phyloP scores from a whole-genome alignment of 2,329 filamentous ascomycete genomes.

The Pyricularia grisea region DNA sequence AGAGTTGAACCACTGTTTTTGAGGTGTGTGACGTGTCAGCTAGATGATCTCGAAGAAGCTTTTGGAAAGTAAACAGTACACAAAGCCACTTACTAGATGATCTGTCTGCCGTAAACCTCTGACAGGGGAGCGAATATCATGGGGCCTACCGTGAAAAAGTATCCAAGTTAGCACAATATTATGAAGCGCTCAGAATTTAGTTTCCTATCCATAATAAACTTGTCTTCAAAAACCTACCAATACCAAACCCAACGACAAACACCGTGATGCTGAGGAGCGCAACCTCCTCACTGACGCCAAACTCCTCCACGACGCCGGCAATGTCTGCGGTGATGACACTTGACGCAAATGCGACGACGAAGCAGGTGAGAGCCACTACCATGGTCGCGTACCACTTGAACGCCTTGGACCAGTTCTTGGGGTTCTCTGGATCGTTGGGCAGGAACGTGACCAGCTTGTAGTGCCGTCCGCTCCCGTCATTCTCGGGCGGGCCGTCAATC shows the following conservation, averaged over 20 bases:
- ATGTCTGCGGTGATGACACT: slow-evolving; percentile 74
- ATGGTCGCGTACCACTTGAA: slow-evolving; percentile 82
- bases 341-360: slow-evolving; percentile 62
- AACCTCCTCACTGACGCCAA: slow-evolving; percentile 63
- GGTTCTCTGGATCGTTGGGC: slow-evolving; percentile 64
- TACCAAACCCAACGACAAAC: slow-evolving; percentile 74
- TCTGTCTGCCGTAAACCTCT: slow-evolving; percentile 62
- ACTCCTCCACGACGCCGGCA: slow-evolving; percentile 50
- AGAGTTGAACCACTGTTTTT: slow-evolving; percentile 45
- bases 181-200: background rate
- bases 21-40: background rate
- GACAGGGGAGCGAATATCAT: slow-evolving; percentile 73
- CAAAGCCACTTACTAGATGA: slow-evolving; percentile 52
- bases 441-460: slow-evolving; percentile 56
- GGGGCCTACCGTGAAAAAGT: slow-evolving; percentile 37
- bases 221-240: slow-evolving; percentile 40
- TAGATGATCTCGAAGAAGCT: background rate
- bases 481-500: slow-evolving; percentile 27
- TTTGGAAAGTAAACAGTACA: background rate
- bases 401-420: slow-evolving; percentile 74
- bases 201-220: background rate
- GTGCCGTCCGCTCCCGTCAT: slow-evolving; percentile 13
- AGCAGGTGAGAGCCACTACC: slow-evolving; percentile 69
- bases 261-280: slow-evolving; percentile 62
- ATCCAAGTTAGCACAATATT: background rate